Percentiles rank a stretch among this genome's conserved stretches.
Evolutionary conservation across 805 yeast species (phyloP).

Genomic region (Kodamaea nitidulidarum): DNA sequence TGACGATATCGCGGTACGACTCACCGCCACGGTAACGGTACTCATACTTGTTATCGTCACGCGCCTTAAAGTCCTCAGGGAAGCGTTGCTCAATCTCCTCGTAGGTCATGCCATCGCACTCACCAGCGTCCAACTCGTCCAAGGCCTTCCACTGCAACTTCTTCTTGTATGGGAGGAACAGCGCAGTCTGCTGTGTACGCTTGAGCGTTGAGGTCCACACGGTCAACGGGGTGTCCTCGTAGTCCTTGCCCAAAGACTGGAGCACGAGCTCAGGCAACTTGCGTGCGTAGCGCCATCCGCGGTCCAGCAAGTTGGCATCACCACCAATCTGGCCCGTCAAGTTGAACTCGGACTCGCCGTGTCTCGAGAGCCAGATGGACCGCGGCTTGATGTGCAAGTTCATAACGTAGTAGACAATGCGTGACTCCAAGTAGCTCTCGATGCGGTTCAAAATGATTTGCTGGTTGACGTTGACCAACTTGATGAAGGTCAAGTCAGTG

Average conservation of each 20-base stretch:
- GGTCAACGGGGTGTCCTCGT: slow-evolving; percentile 54
- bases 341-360: slow-evolving; percentile 91
- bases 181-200: slow-evolving; percentile 91
- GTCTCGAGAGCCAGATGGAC: slow-evolving; percentile 89
- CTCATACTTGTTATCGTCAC: slow-evolving; percentile 94
- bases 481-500: slow-evolving; percentile 73
- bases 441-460: slow-evolving; percentile 86
- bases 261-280: slow-evolving; percentile 75
- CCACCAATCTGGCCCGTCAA: slow-evolving; percentile 95
- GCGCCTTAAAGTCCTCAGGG: slow-evolving; percentile 93
- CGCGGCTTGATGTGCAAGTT: slow-evolving; percentile 91
- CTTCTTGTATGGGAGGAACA: slow-evolving; percentile 66
- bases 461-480: slow-evolving; percentile 80
- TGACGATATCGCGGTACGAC: slow-evolving; percentile 91
- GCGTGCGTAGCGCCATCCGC: slow-evolving; percentile 80
- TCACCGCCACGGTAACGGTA: slow-evolving; percentile 97
- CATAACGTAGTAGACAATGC: slow-evolving; percentile 95
- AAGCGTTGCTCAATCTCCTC: slow-evolving; percentile 80
- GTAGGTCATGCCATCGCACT: slow-evolving; percentile 92
- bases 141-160: slow-evolving; percentile 93
- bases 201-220: slow-evolving; percentile 94
- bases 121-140: slow-evolving; percentile 96
- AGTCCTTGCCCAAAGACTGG: slow-evolving; percentile 57
- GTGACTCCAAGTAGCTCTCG: slow-evolving; percentile 81
- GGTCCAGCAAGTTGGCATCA: slow-evolving; percentile 76